Percentiles rank a stretch among this genome's conserved stretches.
Conservation (phyloP, 108 stramenopile species). For the Stephanodiscus minutulus region DNA sequence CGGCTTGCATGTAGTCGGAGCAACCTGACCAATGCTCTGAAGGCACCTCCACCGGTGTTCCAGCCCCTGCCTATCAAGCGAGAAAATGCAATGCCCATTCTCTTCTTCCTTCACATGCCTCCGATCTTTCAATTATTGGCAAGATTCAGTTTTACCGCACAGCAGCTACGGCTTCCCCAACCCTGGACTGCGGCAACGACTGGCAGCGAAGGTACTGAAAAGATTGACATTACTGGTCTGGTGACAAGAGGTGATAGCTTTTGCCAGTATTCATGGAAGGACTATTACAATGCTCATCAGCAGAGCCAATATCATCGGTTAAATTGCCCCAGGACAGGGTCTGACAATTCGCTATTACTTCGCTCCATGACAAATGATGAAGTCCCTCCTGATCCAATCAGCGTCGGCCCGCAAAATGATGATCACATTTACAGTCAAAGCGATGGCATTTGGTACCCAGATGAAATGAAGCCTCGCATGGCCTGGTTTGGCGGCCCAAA, state of each 20-base stretch:
- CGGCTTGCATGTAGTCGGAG: not conserved
- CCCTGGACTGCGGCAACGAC: conserved; percentile 16
- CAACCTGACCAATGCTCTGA: conserved; percentile 7
- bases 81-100: conserved; percentile 35
- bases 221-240: conserved; percentile 4
- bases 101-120: conserved; percentile 55
- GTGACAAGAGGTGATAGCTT: conserved; percentile 2
- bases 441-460: conserved; percentile 31
- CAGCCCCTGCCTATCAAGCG: conserved; percentile 32
- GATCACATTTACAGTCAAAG: conserved; percentile 4
- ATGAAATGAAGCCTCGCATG: conserved; percentile 32
- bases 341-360: conserved; percentile 12
- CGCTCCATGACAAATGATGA: conserved; percentile 6
- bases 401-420: conserved; percentile 13
- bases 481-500: conserved; percentile 44
- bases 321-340: not conserved
- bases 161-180: conserved; percentile 38
- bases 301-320: conserved; percentile 11
- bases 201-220: conserved; percentile 12
- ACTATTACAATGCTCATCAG: conserved; percentile 39
- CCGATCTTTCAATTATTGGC: conserved; percentile 31
- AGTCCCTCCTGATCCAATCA: not conserved
- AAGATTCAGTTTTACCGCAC: conserved; percentile 47
- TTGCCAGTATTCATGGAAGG: conserved; percentile 21
- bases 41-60: conserved; percentile 37